phyloP scores from a whole-genome alignment of 2,329 filamentous ascomycete genomes.

The Aspergillus sp. region DNA sequence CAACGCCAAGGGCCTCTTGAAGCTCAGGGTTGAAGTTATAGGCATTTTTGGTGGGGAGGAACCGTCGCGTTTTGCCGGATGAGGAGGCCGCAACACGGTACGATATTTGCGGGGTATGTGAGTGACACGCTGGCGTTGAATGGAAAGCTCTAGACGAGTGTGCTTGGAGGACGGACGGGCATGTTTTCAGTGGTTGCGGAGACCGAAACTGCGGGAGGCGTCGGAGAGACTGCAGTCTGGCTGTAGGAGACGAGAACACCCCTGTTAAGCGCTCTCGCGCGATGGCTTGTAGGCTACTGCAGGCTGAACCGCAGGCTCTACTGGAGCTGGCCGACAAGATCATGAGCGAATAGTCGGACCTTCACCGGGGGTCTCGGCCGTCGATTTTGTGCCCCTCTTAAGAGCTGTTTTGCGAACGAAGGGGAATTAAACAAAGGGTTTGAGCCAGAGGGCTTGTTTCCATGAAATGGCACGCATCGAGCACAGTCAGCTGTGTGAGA shows the following conservation, averaged over 20 bases:
- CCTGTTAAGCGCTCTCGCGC: constrained; percentile 22
- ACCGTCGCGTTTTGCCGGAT: constrained; percentile 69
- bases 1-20: constrained; percentile 38
- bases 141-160: constrained; percentile 27
- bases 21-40: constrained; percentile 66
- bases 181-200: constrained; percentile 3
- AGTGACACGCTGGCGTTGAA: constrained; percentile 26
- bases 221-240: constrained; percentile 11
- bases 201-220: constrained; percentile 8
- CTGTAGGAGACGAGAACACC: constrained; percentile 14
- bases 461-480: not conserved
- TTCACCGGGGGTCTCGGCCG: constrained; percentile 18
- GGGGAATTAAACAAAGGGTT: not conserved
- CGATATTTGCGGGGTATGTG: constrained; percentile 47
- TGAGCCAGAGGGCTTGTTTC: not conserved
- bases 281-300: constrained; percentile 33
- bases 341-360: constrained; percentile 30
- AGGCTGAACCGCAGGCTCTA: constrained; percentile 35
- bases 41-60: constrained; percentile 66
- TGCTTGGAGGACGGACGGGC: not conserved
- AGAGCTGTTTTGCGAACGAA: not conserved
- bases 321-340: constrained; percentile 27
- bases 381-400: constrained; percentile 22
- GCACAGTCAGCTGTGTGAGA: not conserved
- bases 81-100: constrained; percentile 75